phyloP scores from a whole-genome alignment of 352 stramenopile genomes.

The Phytophthora cryptogea region DNA sequence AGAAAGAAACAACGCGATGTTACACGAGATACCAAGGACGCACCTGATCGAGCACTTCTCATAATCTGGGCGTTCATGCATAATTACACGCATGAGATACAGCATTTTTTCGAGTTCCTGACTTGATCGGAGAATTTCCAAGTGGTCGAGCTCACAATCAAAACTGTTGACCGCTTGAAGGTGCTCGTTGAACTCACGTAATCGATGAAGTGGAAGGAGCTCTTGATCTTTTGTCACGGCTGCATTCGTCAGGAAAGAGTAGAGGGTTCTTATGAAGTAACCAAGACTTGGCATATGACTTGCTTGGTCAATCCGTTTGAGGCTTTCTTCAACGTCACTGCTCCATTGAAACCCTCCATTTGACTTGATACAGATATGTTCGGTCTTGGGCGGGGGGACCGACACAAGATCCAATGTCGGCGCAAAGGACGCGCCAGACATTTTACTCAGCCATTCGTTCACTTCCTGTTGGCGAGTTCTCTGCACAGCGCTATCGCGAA shows the following conservation, averaged over 20 bases:
- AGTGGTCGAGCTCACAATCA: constrained; percentile 6
- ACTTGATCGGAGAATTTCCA: constrained; percentile 14
- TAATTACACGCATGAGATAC: constrained; percentile 20
- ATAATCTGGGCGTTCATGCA: constrained; percentile 20
- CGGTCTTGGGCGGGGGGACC: background rate
- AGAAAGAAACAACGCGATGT: no score
- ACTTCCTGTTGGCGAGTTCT: constrained; percentile 9
- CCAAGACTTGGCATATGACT: constrained; percentile 8
- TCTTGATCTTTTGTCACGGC: constrained; percentile 6
- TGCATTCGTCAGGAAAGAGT: constrained; percentile 10
- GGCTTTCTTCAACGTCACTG: constrained; percentile 17
- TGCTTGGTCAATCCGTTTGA: constrained; percentile 14
- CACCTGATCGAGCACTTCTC: constrained; percentile 11
- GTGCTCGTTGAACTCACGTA: constrained; percentile 18
- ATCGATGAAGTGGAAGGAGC: constrained; percentile 5
- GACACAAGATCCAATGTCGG: constrained; percentile 13
- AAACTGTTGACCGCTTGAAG: constrained; percentile 7
- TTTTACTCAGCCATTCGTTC: constrained; percentile 18
- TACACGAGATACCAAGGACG: background rate
- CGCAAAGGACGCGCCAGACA: constrained; percentile 15
- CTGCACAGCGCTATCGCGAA: constrained; percentile 14
- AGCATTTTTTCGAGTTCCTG: constrained; percentile 23
- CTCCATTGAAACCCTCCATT: constrained; percentile 14
- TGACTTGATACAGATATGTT: background rate
- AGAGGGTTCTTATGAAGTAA: constrained; percentile 11